Conservation (phyloP, 352 stramenopile species). For the Plasmopara halstedii region DNA sequence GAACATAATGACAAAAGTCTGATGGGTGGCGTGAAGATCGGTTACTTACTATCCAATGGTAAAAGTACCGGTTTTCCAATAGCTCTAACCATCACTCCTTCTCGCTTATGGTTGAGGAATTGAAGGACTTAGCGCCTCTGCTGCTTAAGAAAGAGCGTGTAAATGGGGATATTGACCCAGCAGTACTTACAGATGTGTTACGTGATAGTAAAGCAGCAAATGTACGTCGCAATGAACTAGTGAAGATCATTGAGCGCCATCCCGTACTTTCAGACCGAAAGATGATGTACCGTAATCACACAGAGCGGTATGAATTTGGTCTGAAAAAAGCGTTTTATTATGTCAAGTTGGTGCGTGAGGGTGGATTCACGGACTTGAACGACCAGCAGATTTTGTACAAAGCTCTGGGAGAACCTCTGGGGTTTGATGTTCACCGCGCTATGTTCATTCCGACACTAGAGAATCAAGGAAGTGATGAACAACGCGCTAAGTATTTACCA, state of each 20-base stretch:
- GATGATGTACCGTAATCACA: conserved; percentile 25
- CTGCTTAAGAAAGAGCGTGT: conserved; percentile 19
- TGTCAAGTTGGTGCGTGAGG: conserved; percentile 15
- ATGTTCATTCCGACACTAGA: conserved; percentile 28
- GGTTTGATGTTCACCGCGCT: conserved; percentile 14
- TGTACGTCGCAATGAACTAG: conserved; percentile 11
- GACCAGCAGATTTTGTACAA: conserved; percentile 22
- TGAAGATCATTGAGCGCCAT: conserved; percentile 16
- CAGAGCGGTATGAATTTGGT: conserved; percentile 21
- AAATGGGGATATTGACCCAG: conserved; percentile 16
- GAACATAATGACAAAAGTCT: conserved; percentile 38
- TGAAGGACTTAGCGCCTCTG: conserved; percentile 22
- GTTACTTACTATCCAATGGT: neutral
- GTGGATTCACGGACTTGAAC: conserved; percentile 5
- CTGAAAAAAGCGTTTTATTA: conserved; percentile 23
- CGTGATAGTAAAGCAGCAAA: conserved; percentile 12
- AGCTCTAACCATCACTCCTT: conserved; percentile 1
- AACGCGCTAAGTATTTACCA: conserved; percentile 20
- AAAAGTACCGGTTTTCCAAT: neutral
- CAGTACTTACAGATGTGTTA: conserved; percentile 13
- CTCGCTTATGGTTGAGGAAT: conserved; percentile 2
- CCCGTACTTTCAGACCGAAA: conserved; percentile 22
- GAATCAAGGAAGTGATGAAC: conserved; percentile 17
- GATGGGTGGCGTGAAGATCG: conserved; percentile 3
- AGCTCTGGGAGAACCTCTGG: conserved; percentile 12